A percentile compares a stretch with the other conserved stretches of the same genome.
Evolutionary conservation across 1,139 yeast genomes (phyloP).

Genomic region (Nakaseomyces bracarensis): DNA sequence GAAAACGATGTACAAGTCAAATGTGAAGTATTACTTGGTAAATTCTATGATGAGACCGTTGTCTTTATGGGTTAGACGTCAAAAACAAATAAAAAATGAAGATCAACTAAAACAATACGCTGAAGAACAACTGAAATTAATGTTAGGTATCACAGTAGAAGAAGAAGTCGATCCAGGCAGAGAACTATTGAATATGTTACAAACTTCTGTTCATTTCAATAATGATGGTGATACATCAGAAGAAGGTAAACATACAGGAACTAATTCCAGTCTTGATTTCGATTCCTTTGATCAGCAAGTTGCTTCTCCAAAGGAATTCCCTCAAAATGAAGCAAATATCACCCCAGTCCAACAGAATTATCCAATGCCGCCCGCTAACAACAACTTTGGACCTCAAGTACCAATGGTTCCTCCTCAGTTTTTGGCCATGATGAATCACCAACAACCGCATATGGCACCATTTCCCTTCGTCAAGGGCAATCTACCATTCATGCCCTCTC

Average conservation of each 20-base stretch:
- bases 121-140: constrained; percentile 53
- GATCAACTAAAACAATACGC: constrained; percentile 43
- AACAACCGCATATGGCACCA: constrained; percentile 29
- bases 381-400: constrained; percentile 10
- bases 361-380: constrained; percentile 6
- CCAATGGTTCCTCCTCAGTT: constrained; percentile 15
- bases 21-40: constrained; percentile 49
- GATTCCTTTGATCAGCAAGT: background rate
- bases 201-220: constrained; percentile 33
- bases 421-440: constrained; percentile 18
- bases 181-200: constrained; percentile 59
- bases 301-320: background rate
- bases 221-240: constrained; percentile 15
- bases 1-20: constrained; percentile 28
- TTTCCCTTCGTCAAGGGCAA: constrained; percentile 27
- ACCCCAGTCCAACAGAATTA: constrained; percentile 11
- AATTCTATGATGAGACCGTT: constrained; percentile 56
- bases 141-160: constrained; percentile 47
- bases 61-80: constrained; percentile 45
- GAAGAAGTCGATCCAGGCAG: constrained; percentile 58
- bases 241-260: constrained; percentile 6
- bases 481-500: constrained; percentile 8
- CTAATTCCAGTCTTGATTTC: constrained; percentile 2
- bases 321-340: constrained; percentile 6
- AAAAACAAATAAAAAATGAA: constrained; percentile 47